A percentile compares a stretch with the other conserved stretches of the same genome.
These are phyloP conservation scores for Trypanosoma caninum DNA, from an alignment of 208 protist genomes.

Conservation along the genomic window DNA sequence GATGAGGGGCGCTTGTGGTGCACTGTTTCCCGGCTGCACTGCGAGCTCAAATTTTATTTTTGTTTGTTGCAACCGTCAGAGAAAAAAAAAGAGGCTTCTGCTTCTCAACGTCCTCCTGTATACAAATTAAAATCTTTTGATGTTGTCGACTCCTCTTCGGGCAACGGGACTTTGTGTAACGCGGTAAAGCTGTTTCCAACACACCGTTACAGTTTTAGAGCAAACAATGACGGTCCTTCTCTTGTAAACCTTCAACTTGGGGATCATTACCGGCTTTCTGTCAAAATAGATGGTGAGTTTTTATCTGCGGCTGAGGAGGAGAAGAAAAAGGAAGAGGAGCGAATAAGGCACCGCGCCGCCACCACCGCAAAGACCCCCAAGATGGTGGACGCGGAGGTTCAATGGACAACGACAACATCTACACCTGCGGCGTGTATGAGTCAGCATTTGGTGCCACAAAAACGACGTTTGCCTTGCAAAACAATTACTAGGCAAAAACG, in stretches of 20 bases:
- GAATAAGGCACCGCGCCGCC: background rate
- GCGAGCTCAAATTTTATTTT: conserved; percentile 20
- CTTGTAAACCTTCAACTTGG: conserved; percentile 16
- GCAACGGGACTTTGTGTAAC: conserved; percentile 20
- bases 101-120: background rate
- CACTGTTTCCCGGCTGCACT: conserved; percentile 18
- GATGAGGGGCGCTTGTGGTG: background rate
- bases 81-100: background rate
- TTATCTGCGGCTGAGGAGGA: background rate
- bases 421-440: background rate
- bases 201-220: conserved; percentile 23
- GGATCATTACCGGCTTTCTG: background rate
- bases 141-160: conserved; percentile 16
- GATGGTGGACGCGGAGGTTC: conserved; percentile 9
- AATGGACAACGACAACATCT: conserved; percentile 3
- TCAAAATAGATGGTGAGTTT: background rate
- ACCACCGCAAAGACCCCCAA: background rate
- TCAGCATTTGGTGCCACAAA: background rate
- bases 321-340: background rate
- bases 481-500: background rate
- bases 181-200: conserved; percentile 15
- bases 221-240: background rate
- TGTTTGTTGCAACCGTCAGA: background rate
- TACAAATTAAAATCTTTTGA: conserved; percentile 28
- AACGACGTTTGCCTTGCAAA: background rate